Base-by-base conservation (phyloP, 441 rosid genomes). In the Melastoma candidum region DNA sequence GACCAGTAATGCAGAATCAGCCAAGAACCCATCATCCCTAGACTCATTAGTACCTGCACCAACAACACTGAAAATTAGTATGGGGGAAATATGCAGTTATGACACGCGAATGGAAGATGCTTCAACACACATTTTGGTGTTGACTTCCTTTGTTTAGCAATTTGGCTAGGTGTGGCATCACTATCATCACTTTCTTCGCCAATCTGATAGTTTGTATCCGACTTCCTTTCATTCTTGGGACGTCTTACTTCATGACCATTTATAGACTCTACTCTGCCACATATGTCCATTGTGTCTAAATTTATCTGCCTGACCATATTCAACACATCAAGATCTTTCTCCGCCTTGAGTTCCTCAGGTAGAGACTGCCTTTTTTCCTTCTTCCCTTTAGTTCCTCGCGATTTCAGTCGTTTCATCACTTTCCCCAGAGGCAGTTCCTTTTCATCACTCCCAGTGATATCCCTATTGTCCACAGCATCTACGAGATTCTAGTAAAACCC, bases 281-380 rank as follows among this genome's bases (percentile, higher is more conserved):
- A 48, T 60, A 51, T 54, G 63, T 61, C 82, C 58, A 78, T 44
- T 69, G 80, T 79, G 75, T 81, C 95, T 72, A 81, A 65, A 68
- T 90, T 90, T 71, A 94, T 87, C 64, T 87, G 96, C 68, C 95
- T 84, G 65, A 85, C 99, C 96, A 87, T 70, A 71, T 82, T 77
- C 74, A 90, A 73, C 64, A 94, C 77, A 68, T 94, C 96, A 36
- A 94, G 81, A 73, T 81, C 95, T 68, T 63, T 78, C 68, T 74
- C 88, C 68, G 69, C 76, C 64, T 71, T 74, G 61, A 74, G 74
- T 32, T 59, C 64, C 66, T 77, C 81, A 64, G 72, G 73, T 11
- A 73, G 64, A 57, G 78, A 53, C 71, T 74, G 75, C 41, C 68
- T 74, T 78, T 77, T 86, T 60, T 70, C 76, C 74, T 72, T 85